A percentile compares a stretch with the other conserved stretches of the same genome.
Evolutionary conservation across 2,329 filamentous ascomycete species (phyloP).

Genomic region (Colletotrichum viniferum): DNA sequence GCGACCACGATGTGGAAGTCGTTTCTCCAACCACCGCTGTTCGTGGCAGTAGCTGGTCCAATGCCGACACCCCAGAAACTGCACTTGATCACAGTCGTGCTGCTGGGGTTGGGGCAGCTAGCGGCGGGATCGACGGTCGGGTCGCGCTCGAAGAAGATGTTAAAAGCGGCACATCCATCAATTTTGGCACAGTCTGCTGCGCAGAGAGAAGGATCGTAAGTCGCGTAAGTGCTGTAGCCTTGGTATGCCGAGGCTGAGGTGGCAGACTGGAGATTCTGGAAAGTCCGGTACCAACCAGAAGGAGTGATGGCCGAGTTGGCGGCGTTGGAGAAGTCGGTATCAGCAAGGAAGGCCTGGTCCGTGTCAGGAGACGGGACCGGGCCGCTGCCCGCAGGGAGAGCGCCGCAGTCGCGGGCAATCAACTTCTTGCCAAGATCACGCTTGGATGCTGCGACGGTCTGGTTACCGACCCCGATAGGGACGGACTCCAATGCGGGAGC

Average conservation of each 20-base stretch:
- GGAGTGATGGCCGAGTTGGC: neutral
- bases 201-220: neutral
- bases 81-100: constrained; percentile 14
- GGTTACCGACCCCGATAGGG: neutral
- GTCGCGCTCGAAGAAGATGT: constrained; percentile 12
- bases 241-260: neutral
- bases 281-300: constrained; percentile 1
- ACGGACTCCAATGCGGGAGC: neutral
- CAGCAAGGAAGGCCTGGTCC: neutral
- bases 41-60: constrained; percentile 12
- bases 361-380: neutral
- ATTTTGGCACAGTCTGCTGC: neutral
- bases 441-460: neutral
- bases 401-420: neutral
- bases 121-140: neutral
- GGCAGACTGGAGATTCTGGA: constrained; percentile 7
- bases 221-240: neutral
- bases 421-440: neutral
- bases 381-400: neutral
- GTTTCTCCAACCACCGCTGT: constrained; percentile 5
- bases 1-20: constrained; percentile 19
- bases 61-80: constrained; percentile 15
- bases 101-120: neutral
- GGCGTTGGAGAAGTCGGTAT: neutral
- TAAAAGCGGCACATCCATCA: neutral